Conservation (phyloP, 139 green algal species). For the Pedinophyceae sp. region DNA sequence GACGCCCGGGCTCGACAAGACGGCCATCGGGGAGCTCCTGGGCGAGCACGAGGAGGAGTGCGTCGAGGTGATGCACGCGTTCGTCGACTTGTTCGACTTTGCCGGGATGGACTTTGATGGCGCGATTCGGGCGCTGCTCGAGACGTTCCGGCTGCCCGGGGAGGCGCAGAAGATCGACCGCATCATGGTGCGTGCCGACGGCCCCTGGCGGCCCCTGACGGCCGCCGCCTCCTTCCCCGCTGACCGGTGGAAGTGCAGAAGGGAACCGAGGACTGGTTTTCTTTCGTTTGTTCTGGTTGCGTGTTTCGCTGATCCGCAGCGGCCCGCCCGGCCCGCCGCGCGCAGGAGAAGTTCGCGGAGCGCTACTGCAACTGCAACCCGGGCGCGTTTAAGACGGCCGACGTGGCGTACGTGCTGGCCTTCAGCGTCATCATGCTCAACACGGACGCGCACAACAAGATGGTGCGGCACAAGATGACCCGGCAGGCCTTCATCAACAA, state of each 20-base stretch:
- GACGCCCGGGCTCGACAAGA: conserved; percentile 73
- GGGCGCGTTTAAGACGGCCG: conserved; percentile 71
- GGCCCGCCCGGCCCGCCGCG: too few species aligned
- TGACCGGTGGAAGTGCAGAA: too few species aligned
- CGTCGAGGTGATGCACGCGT: conserved; percentile 94
- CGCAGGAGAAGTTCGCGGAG: conserved; percentile 99
- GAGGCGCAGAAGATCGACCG: conserved; percentile 99
- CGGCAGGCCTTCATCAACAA: conserved; percentile 85
- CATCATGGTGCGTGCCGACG: too few species aligned
- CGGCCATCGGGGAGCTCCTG: conserved; percentile 87
- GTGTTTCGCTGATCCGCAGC: too few species aligned
- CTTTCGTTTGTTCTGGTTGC: too few species aligned
- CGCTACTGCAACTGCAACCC: conserved; percentile 85
- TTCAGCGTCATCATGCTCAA: conserved; percentile 99
- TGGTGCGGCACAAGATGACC: conserved; percentile 68
- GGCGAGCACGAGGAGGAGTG: conserved; percentile 78
- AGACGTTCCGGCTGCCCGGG: conserved; percentile 73
- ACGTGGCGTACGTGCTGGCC: conserved; percentile 94
- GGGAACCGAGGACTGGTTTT: too few species aligned
- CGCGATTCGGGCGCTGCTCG: conserved; percentile 62
- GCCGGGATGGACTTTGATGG: conserved; percentile 66
- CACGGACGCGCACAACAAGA: conserved; percentile 95
- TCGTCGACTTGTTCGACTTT: conserved; percentile 90
- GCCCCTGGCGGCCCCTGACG: too few species aligned
- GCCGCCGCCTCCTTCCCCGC: too few species aligned